These are phyloP conservation scores for Fusarium nematophilum DNA, from an alignment of 2,329 filamentous ascomycete genomes.

Conservation along the genomic window DNA sequence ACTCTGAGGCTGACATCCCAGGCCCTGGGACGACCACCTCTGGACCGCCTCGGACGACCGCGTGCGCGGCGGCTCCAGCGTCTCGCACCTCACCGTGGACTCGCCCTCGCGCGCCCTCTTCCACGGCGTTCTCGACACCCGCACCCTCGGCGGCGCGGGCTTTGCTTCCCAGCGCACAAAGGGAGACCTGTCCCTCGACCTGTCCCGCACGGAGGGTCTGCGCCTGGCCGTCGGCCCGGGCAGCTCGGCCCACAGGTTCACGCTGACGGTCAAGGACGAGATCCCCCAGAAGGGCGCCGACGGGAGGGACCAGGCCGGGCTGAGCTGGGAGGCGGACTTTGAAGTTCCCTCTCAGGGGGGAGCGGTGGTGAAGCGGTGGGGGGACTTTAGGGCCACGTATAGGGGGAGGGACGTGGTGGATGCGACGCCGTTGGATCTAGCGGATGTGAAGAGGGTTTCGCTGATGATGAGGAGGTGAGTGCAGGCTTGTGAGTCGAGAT, in stretches of 20 bases:
- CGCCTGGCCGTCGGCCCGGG: slow-evolving; percentile 61
- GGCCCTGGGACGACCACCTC: slow-evolving; percentile 67
- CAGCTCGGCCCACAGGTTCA: slow-evolving; percentile 75
- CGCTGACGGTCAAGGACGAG: slow-evolving; percentile 79
- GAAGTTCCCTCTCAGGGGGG: slow-evolving; percentile 43
- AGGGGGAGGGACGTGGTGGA: slow-evolving; percentile 74
- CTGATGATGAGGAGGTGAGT: slow-evolving; percentile 85
- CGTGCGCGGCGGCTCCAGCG: slow-evolving; percentile 79
- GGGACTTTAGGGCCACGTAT: slow-evolving; percentile 76
- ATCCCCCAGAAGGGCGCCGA: slow-evolving; percentile 67
- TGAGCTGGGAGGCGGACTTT: slow-evolving; percentile 83
- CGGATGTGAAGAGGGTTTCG: slow-evolving; percentile 72
- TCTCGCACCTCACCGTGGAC: slow-evolving; percentile 59
- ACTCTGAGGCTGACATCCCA: slow-evolving; percentile 45
- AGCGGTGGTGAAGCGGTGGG: slow-evolving; percentile 70
- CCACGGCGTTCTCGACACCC: slow-evolving; percentile 77
- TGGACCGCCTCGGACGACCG: slow-evolving; percentile 81
- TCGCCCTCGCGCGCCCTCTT: slow-evolving; percentile 64
- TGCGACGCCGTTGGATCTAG: slow-evolving; percentile 67
- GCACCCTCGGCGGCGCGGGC: slow-evolving; percentile 80
- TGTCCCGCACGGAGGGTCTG: slow-evolving; percentile 72
- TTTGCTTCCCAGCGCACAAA: slow-evolving; percentile 83
- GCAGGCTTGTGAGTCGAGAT: neutral
- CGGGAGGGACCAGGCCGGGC: slow-evolving; percentile 76
- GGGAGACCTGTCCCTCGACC: slow-evolving; percentile 69